phyloP scores from a whole-genome alignment of 495 filamentous ascomycete species.

The Podospora appendiculata region DNA sequence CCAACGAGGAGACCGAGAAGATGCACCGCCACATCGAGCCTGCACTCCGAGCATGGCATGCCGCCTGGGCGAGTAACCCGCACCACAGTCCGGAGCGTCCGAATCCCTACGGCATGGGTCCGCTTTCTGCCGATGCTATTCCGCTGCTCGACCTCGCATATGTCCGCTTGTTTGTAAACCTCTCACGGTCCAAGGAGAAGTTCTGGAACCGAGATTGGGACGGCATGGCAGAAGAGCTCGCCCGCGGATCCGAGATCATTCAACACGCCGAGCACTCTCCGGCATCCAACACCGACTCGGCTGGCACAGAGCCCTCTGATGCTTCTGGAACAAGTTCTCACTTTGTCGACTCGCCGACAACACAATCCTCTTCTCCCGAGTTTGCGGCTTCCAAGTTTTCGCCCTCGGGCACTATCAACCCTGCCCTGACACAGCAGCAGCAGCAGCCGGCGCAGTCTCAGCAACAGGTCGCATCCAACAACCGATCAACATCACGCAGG shows the following conservation, averaged over 20 bases:
- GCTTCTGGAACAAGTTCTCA: slow-evolving; percentile 38
- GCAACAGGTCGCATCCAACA: slow-evolving; percentile 14
- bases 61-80: slow-evolving; percentile 83
- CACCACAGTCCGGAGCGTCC: slow-evolving; percentile 83
- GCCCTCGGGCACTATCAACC: slow-evolving; percentile 13
- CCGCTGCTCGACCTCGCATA: slow-evolving; percentile 93
- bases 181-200: slow-evolving; percentile 83
- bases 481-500: slow-evolving; percentile 38
- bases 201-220: slow-evolving; percentile 96
- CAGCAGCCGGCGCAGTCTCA: background rate
- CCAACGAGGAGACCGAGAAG: slow-evolving; percentile 80
- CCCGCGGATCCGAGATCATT: slow-evolving; percentile 63
- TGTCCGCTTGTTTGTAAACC: slow-evolving; percentile 86
- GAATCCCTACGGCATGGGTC: slow-evolving; percentile 81
- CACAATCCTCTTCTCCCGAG: slow-evolving; percentile 46
- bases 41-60: slow-evolving; percentile 89
- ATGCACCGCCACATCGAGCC: slow-evolving; percentile 98
- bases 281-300: slow-evolving; percentile 43
- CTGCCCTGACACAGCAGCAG: slow-evolving; percentile 13
- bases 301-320: slow-evolving; percentile 42
- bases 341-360: slow-evolving; percentile 47
- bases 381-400: slow-evolving; percentile 32
- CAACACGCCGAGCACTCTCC: slow-evolving; percentile 66
- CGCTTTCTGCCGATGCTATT: slow-evolving; percentile 88
- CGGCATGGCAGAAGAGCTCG: slow-evolving; percentile 83